Conservation (phyloP, 345 rosid species). For the Pistacia vera region DNA sequence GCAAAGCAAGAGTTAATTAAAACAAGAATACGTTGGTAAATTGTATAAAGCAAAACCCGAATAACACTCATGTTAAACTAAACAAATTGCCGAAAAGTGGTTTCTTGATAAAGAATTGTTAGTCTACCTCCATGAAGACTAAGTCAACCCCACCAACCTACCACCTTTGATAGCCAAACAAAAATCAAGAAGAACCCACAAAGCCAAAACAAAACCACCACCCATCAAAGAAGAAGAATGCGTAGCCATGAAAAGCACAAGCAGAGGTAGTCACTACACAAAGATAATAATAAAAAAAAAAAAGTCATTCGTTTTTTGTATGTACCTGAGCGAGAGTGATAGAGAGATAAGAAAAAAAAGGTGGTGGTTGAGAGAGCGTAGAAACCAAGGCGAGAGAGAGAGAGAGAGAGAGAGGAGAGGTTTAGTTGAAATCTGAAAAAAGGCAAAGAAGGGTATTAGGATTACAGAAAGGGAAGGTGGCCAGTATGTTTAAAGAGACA, state of each 20-base stretch:
- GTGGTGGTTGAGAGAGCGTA: conserved; percentile 35
- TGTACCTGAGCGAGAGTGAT: conserved; percentile 26
- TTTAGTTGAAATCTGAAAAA: conserved; percentile 20
- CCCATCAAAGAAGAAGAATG: conserved; percentile 36
- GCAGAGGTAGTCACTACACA: conserved; percentile 36
- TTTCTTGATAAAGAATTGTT: conserved; percentile 17
- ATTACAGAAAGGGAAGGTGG: conserved; percentile 37
- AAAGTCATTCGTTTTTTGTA: conserved; percentile 24
- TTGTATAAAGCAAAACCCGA: conserved; percentile 18
- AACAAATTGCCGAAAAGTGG: conserved; percentile 26
- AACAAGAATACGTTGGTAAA: conserved; percentile 14
- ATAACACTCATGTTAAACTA: conserved; percentile 19
- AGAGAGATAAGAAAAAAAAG: conserved; percentile 13
- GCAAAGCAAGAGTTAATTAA: conserved; percentile 1
- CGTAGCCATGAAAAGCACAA: conserved; percentile 12
- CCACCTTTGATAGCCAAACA: conserved; percentile 63
- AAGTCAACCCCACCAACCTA: conserved; percentile 89
- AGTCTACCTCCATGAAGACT: conserved; percentile 24
- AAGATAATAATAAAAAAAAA: conserved; percentile 8
- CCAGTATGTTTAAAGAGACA: not conserved
- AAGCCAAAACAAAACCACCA: conserved; percentile 19
- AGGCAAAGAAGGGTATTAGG: conserved; percentile 3
- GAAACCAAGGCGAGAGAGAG: conserved; percentile 27
- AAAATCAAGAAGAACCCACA: conserved; percentile 33
- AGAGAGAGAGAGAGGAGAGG: not conserved